phyloP scores from a whole-genome alignment of 345 rosid species.

The Nasturtium officinale region DNA sequence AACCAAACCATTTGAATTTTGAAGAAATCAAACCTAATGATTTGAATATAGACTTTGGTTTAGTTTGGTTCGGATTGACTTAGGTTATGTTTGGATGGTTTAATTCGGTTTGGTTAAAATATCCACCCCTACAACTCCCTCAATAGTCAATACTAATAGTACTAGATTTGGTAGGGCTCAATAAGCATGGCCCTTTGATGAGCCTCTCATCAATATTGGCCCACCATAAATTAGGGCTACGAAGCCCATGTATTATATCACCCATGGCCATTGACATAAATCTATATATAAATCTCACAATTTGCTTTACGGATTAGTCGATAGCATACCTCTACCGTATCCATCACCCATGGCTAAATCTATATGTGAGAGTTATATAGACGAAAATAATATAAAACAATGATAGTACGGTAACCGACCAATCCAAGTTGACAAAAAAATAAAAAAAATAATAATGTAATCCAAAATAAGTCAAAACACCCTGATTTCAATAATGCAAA shows the following conservation, averaged over 20 bases:
- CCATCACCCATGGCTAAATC: neutral
- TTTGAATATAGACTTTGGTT: too few species aligned
- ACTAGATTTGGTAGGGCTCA: neutral
- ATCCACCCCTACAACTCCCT: too few species aligned
- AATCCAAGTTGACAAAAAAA: slow-evolving; percentile 11
- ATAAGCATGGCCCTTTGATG: neutral
- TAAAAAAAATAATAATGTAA: neutral
- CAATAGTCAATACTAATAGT: too few species aligned
- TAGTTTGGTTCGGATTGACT: too few species aligned
- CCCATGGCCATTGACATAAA: neutral
- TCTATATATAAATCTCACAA: neutral
- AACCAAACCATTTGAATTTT: too few species aligned
- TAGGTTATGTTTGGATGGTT: too few species aligned
- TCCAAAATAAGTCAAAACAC: slow-evolving; percentile 3
- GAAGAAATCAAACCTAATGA: too few species aligned
- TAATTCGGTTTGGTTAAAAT: too few species aligned
- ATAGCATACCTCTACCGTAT: neutral
- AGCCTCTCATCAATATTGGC: neutral
- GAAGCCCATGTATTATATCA: neutral
- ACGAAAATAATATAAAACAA: neutral
- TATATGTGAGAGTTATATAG: neutral
- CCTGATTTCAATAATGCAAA: slow-evolving; percentile 16
- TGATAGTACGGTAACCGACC: slow-evolving; percentile 14
- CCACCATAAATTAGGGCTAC: neutral
- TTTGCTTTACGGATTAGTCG: neutral